Percentiles rank a stretch among this genome's conserved stretches.
Evolutionary conservation across 805 yeast species (phyloP).

Genomic region (Cyberlindnera mississippiensis): DNA sequence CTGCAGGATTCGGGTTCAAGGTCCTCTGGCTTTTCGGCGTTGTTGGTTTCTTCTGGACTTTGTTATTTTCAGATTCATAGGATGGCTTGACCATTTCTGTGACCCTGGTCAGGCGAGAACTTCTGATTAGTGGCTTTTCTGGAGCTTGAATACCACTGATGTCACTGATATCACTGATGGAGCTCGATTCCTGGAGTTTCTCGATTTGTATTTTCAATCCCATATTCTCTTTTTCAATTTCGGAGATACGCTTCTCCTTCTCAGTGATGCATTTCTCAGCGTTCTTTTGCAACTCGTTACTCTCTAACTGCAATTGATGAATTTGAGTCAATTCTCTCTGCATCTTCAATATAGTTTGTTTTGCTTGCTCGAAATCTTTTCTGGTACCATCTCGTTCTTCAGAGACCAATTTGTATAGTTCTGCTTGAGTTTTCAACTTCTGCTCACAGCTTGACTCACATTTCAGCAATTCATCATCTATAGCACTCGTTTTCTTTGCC

Average conservation of each 20-base stretch:
- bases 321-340: slow-evolving; percentile 6
- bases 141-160: too few species aligned
- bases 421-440: slow-evolving; percentile 34
- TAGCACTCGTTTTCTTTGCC: slow-evolving; percentile 2
- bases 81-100: too few species aligned
- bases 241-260: not conserved
- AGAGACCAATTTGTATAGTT: slow-evolving; percentile 29
- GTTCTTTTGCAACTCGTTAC: slow-evolving; percentile 20
- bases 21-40: too few species aligned
- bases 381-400: slow-evolving; percentile 29
- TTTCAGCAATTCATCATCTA: slow-evolving; percentile 19
- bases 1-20: too few species aligned
- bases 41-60: too few species aligned
- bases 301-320: slow-evolving; percentile 1
- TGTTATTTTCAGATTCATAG: too few species aligned
- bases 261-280: not conserved
- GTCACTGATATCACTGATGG: not conserved
- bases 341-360: slow-evolving; percentile 23
- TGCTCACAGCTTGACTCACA: slow-evolving; percentile 30
- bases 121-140: too few species aligned
- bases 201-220: not conserved
- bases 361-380: slow-evolving; percentile 18
- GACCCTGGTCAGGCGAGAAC: not conserved
- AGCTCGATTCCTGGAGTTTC: not conserved
- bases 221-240: too few species aligned